Evolutionary conservation across 768 basidiomycete genomes (phyloP), one percentile per base, ranked within the genome.

Genomic region (Naganishia vishniacii): DNA sequence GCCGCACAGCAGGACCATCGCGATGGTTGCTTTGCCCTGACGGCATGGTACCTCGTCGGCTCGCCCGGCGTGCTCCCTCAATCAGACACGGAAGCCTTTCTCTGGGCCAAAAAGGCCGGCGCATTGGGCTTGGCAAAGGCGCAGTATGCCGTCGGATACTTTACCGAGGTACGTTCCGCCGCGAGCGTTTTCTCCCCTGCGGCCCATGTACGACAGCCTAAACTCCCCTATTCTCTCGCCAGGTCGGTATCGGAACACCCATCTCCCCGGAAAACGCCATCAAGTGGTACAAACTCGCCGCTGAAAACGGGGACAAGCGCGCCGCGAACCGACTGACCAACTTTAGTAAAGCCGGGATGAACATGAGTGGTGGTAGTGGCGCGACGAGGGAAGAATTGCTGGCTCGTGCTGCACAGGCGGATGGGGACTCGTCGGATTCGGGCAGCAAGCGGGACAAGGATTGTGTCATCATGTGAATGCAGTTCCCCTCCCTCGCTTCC

Each of bases 31-130:
- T 98, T 98, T 73, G 94, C 95, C 0, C 82, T 99, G 44, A 98
- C 95, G 18, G 93, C 95, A 7, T 99, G 94, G 94, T 99, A 99
- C 74, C 86, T 99, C 68, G 94, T 98, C 65, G 95, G 95, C 48
- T 97, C 93, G 9, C 90, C 93, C 0, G 94, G 95, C 25, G 91
- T 99, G 1, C 83, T 99, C 16, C 94, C 95, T 0, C 95, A 99
- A 74, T 95, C 92, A 0, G 95, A 99, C 75, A 98, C 94, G 0
- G 95, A 99, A 74, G 95, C 95, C 12, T 98, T 86, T 78, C 80
- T 99, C 3, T 99, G 95, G 95, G 91, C 95, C 5, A 89, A 89
- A 78, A 92, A 86, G 72, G 92, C 95, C 25, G 93, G 92, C 18
- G 93, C 97, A 31, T 84, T 83, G 12, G 94, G 91, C 0, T 82